phyloP scores from a whole-genome alignment of 2,329 filamentous ascomycete species.

The Penicillium glabrum region DNA sequence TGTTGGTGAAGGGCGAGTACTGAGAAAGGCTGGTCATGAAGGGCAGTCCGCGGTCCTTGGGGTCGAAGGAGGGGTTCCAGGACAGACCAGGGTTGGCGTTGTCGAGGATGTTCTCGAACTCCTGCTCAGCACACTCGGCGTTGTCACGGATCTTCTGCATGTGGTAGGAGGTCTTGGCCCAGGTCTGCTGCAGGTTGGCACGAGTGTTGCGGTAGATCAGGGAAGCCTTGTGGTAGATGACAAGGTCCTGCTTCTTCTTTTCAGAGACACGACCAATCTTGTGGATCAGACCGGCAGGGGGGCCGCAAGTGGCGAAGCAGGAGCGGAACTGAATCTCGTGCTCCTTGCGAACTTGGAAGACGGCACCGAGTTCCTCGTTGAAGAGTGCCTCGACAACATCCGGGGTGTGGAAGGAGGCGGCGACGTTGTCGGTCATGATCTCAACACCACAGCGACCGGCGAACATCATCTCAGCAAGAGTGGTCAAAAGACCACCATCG shows the following conservation, averaged over 20 bases:
- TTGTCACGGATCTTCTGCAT: constrained; percentile 93
- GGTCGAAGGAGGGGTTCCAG: constrained; percentile 79
- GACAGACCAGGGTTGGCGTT: constrained; percentile 77
- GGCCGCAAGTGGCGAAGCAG: constrained; percentile 88
- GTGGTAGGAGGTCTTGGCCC: constrained; percentile 83
- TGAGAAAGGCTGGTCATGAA: constrained; percentile 62
- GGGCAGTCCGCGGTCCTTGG: constrained; percentile 73
- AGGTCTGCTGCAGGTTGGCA: constrained; percentile 76
- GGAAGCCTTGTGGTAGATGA: constrained; percentile 69
- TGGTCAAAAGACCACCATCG: constrained; percentile 88
- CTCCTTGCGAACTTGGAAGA: constrained; percentile 88
- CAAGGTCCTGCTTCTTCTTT: constrained; percentile 69
- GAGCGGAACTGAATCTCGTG: constrained; percentile 83
- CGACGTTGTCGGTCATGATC: constrained; percentile 72
- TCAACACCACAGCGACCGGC: constrained; percentile 87
- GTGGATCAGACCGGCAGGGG: constrained; percentile 75
- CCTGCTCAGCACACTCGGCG: constrained; percentile 78
- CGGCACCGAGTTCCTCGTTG: constrained; percentile 92
- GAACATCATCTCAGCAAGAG: constrained; percentile 96
- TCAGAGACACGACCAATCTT: constrained; percentile 76
- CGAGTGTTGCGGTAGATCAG: constrained; percentile 70
- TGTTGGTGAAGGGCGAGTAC: constrained; percentile 57
- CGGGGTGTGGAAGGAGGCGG: constrained; percentile 59
- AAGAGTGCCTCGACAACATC: constrained; percentile 78
- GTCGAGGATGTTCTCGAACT: constrained; percentile 74